Evolutionary conservation across 805 yeast genomes (phyloP), one percentile per base, ranked within the genome.

Genomic region (Saturnispora kantuleensis): DNA sequence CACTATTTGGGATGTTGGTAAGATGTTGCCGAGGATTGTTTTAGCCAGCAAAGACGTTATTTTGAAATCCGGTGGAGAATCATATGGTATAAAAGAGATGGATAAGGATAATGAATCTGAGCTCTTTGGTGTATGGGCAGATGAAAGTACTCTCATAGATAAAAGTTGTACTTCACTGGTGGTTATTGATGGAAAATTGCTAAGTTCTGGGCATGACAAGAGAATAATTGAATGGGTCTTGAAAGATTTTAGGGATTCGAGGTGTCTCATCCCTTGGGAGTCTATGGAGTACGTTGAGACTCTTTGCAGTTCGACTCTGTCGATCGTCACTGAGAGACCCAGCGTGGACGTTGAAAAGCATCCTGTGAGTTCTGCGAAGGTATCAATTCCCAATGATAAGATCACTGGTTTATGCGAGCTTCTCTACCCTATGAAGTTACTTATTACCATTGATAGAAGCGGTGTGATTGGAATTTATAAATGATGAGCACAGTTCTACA

Each of bases 1-100:
- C 4, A 71, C 83, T 0, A 69, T 86, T 0, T 84, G 95, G 93
- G 90, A 85, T 55, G 68, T 84, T 10, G 78, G 85, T 8, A 69
- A 71, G 18, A 65, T 76, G 15, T 76, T 73, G 39, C 83, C 94
- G 41, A 43, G 67, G 18, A 54, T 52, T 42, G 56, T 58, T 3
- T 44, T 54, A 6, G 52, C 59, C 35, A 52, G 62, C 1, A 53
- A 59, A 1, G 45, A 51, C 10, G 60, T 52, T 9, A n/a, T 40
- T 4, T 11, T 28, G 6, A 48, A 50, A 6, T 50, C 59, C 3
- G 51, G 59, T 2, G 42, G 59, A 26, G 62, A 56, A 37, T 42
- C 50, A 5, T 62, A 60, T 42, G 44, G 50, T 30, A 56, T 57
- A 11, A 43, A 47, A 15, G 64, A 58, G 18, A 39, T 57, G 10